A percentile compares a stretch with the other conserved stretches of the same genome.
Evolutionary conservation across 2,329 filamentous ascomycete genomes (phyloP).

Genomic region (Xylaria sp.): DNA sequence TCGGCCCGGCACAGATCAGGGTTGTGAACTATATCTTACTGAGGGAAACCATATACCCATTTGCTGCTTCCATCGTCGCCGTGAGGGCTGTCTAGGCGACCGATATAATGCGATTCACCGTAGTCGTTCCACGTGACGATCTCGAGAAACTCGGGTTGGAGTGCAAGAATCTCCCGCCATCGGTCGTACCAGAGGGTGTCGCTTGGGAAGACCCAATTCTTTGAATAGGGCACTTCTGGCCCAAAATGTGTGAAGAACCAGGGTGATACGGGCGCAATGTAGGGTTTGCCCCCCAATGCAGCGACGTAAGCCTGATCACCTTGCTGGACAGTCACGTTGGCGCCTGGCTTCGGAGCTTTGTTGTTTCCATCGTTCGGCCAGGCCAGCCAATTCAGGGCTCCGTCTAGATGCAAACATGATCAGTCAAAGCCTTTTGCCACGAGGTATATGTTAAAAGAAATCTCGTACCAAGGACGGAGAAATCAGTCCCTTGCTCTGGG

Average conservation of each 20-base stretch:
- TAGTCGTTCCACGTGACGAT: constrained; percentile 66
- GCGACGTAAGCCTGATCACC: constrained; percentile 36
- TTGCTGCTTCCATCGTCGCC: constrained; percentile 52
- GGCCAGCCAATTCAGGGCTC: constrained; percentile 59
- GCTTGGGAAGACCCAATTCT: constrained; percentile 73
- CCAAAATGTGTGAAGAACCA: constrained; percentile 70
- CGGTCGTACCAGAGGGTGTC: constrained; percentile 70
- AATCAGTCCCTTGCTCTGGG: constrained; percentile 53
- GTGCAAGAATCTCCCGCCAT: constrained; percentile 63
- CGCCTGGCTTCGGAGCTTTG: constrained; percentile 58
- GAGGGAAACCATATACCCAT: constrained; percentile 52
- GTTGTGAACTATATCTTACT: constrained; percentile 41
- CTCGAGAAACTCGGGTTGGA: constrained; percentile 54
- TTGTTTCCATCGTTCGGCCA: constrained; percentile 61
- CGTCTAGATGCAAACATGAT: constrained; percentile 53
- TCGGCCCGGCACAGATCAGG: background rate
- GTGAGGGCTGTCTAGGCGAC: constrained; percentile 46
- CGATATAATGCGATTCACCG: constrained; percentile 54
- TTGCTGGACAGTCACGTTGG: constrained; percentile 54
- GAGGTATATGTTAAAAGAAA: background rate
- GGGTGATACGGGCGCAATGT: constrained; percentile 67
- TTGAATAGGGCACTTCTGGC: constrained; percentile 54
- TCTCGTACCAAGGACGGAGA: constrained; percentile 41
- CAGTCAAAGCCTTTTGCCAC: background rate
- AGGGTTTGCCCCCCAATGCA: constrained; percentile 40